phyloP scores from a whole-genome alignment of 345 rosid species.

The Capsella bursapastoris region DNA sequence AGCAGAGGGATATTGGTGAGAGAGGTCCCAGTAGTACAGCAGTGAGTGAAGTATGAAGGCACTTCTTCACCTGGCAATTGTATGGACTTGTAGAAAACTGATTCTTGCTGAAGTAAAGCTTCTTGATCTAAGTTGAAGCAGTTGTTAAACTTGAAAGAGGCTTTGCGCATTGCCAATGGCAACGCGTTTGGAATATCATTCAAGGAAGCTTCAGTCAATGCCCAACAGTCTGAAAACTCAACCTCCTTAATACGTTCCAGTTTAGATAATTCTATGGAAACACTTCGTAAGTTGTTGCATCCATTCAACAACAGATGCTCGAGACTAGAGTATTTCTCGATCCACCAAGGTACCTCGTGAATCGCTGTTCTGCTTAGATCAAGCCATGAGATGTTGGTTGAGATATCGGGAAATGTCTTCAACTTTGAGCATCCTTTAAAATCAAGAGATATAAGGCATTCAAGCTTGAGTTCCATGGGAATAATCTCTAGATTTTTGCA shows the following conservation, averaged over 20 bases:
- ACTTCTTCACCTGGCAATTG: background rate
- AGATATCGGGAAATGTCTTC: background rate
- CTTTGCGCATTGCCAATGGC: background rate
- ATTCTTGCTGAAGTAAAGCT: background rate
- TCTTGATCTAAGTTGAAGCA: constrained; percentile 1
- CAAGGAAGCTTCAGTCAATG: background rate
- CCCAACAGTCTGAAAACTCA: background rate
- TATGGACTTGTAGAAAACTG: background rate
- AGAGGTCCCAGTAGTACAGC: background rate
- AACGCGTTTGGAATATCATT: background rate
- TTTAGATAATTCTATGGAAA: background rate
- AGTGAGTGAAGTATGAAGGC: background rate
- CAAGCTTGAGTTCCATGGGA: background rate
- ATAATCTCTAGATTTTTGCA: constrained; percentile 22
- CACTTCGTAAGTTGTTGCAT: background rate
- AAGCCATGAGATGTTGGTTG: background rate
- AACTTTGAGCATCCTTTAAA: background rate
- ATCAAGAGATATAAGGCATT: rapidly evolving
- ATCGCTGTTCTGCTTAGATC: background rate
- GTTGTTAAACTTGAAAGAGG: background rate
- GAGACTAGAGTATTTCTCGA: background rate
- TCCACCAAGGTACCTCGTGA: background rate
- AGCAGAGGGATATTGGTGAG: background rate
- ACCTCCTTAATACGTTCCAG: background rate
- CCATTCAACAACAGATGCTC: background rate